Percentiles rank a stretch among this genome's conserved stretches.
Conservation (phyloP, 2,329 filamentous ascomycete species). For the Pseudogymnoascus verrucosus region DNA sequence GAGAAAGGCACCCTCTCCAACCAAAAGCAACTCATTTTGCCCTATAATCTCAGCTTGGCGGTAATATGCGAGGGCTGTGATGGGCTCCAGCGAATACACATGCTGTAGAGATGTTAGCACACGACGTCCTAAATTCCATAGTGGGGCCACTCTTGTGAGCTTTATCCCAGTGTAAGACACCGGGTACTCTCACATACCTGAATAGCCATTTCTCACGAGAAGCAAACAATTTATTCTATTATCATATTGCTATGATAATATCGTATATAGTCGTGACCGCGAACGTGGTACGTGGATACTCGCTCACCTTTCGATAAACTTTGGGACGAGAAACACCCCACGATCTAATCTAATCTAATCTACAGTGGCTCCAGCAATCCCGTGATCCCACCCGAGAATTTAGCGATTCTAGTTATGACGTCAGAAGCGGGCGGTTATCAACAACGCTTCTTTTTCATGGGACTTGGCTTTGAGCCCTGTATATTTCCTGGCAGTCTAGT, state of each 20-base stretch:
- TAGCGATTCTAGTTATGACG: not conserved
- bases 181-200: not conserved
- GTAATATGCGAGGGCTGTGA: conserved; percentile 53
- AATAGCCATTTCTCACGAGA: conserved; percentile 1
- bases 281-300: not conserved
- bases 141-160: not conserved
- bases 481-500: not conserved
- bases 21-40: conserved; percentile 38
- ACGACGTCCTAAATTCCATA: not conserved
- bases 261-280: not conserved
- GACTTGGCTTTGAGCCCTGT: not conserved
- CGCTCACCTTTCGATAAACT: conserved; percentile 3
- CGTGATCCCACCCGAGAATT: not conserved
- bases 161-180: not conserved
- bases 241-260: not conserved
- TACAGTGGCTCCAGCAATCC: not conserved
- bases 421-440: not conserved
- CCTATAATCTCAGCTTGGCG: conserved; percentile 21
- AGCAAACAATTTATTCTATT: not conserved
- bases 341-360: not conserved
- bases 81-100: conserved; percentile 34
- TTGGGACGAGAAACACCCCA: not conserved
- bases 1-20: conserved; percentile 52
- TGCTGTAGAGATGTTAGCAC: conserved; percentile 18
- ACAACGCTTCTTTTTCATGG: not conserved